Base-by-base conservation (phyloP, 371 early-diverging fungal genomes). In the Apophysomyces variabilis region DNA sequence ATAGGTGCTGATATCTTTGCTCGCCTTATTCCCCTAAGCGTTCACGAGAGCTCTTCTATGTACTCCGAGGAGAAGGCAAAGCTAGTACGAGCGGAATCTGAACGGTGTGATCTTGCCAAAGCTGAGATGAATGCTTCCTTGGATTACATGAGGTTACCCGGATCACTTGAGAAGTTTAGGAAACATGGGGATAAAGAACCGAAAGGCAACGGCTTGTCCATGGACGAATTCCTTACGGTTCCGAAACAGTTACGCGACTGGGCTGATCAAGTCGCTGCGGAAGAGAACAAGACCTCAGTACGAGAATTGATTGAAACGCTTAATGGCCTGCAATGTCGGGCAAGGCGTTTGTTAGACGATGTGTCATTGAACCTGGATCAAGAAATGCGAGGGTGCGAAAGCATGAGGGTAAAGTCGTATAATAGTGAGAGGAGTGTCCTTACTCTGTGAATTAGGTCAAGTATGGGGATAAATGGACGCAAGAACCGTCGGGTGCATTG, bases 41-140 rank as follows among this genome's bases (percentile, higher is more conserved):
- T 98, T 1, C 97, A 96, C 70, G 96, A 98, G 75, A 89, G 93
- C 37, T 85, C 94, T 5, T 93, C 93, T 11, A 66, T 97, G 66
- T 98, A 98, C 66, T 95, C 95, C 16, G 98, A 97, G 70, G 96
- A 97, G 70, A 95, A 95, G 76, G 95, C 95, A 12, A 93, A 94
- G 71, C 66, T 99, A 35, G 84, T 97, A 5, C 90, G 99, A 7
- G 69, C 79, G 5, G 93, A 92, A 58, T 85, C 86, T 9, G 96
- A 90, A 60, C 73, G 86, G 66, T 91, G 90, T 36, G 92, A 93
- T 58, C 68, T 88, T 11, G 93, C 96, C 5, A 91, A 96, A 67
- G 91, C 84, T n/a, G 97, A 98, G 66, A 70, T 96, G 18, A 87
- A 93, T 36, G 90, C 92, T 11, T 85, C 93, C 4, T 70, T 98